A percentile compares a stretch with the other conserved stretches of the same genome.
These are phyloP conservation scores for Phaeosphaeria sp. DNA, from an alignment of 2,329 filamentous ascomycete species.

Conservation along the genomic window DNA sequence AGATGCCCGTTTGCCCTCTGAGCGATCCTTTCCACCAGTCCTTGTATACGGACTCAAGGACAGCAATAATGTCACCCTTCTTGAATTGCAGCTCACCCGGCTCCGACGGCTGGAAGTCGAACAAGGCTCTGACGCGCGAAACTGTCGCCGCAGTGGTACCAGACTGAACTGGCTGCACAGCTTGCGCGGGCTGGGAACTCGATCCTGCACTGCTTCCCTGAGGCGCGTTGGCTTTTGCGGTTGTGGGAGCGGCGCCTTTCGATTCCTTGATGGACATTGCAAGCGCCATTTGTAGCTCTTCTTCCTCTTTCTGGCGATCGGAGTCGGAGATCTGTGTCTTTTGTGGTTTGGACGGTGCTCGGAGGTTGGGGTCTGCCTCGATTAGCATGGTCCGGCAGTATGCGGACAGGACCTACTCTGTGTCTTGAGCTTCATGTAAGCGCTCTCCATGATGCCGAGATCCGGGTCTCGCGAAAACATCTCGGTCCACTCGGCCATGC, in stretches of 20 bases:
- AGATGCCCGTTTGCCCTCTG: constrained; percentile 94
- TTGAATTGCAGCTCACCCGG: constrained; percentile 94
- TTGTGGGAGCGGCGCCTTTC: constrained; percentile 49
- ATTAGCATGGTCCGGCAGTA: constrained; percentile 11
- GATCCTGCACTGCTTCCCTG: constrained; percentile 38
- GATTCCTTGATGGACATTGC: constrained; percentile 93
- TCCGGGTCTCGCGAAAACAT: constrained; percentile 92
- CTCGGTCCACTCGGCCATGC: constrained; percentile 94
- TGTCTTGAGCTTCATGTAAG: constrained; percentile 84
- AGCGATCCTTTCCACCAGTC: constrained; percentile 99
- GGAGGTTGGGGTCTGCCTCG: constrained; percentile 80
- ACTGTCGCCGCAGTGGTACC: constrained; percentile 96
- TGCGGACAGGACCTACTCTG: constrained; percentile 55
- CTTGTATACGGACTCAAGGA: constrained; percentile 97
- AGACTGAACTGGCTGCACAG: constrained; percentile 68
- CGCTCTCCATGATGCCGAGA: constrained; percentile 96
- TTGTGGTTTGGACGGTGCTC: constrained; percentile 88
- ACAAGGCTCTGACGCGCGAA: constrained; percentile 89
- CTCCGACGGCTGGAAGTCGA: constrained; percentile 93
- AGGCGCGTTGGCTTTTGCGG: constrained; percentile 51
- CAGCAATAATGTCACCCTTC: constrained; percentile 95
- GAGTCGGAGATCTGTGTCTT: constrained; percentile 90
- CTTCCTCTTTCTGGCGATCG: constrained; percentile 94
- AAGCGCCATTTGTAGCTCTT: constrained; percentile 95
- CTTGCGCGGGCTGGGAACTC: constrained; percentile 44